Base-by-base conservation (phyloP, 176 grass and related monocot genomes). In the Coix lacrymajobi region DNA sequence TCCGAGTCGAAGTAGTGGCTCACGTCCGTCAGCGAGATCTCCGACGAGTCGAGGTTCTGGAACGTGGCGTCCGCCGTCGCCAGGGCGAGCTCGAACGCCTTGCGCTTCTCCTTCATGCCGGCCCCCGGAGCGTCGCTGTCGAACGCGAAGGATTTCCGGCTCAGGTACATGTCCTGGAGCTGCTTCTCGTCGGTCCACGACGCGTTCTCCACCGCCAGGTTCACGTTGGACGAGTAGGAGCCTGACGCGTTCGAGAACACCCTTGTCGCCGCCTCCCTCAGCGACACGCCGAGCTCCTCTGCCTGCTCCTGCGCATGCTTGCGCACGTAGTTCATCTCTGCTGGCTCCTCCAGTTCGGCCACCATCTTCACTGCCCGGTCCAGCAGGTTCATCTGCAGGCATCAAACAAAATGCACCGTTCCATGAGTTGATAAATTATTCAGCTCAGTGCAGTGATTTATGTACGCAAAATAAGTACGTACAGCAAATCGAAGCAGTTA, bases 1-100 rank as follows among this genome's bases (percentile, higher is more conserved):
- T 99, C 96, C 0, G 96, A 99, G 56, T 99, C 96, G 30, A 99
- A 99, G 81, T 99, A 99, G 88, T 99, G 96, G 93, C 96, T 99
- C 61, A 99, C 96, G 61, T 99, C 96, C n/a, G 96, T 99, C 24
- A 99, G 76, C 4, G 96, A 99, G 77, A 99, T 99, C 89, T 99
- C 96, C 3, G 96, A 99, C 0, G 96, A 99, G 79, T 99, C 96
- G 30, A 99, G 88, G 89, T 99, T 99, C 65, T 99, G 96, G 87
- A 99, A 99, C 36, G 96, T 99, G 77, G 96, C 93, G 19, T 96
- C 96, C 7, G 96, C 96, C 7, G 96, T 96, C 63, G 89, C 85
- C 75, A 99, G 89, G 49, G 93, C 93, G 62, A 96, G 90, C 83
- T 99, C 96, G 66, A 99, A 99, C 11, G 90, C 88, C 76, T 85